Base-by-base conservation (phyloP, 2,329 filamentous ascomycete genomes). In the Emmonsiellopsis sp. region DNA sequence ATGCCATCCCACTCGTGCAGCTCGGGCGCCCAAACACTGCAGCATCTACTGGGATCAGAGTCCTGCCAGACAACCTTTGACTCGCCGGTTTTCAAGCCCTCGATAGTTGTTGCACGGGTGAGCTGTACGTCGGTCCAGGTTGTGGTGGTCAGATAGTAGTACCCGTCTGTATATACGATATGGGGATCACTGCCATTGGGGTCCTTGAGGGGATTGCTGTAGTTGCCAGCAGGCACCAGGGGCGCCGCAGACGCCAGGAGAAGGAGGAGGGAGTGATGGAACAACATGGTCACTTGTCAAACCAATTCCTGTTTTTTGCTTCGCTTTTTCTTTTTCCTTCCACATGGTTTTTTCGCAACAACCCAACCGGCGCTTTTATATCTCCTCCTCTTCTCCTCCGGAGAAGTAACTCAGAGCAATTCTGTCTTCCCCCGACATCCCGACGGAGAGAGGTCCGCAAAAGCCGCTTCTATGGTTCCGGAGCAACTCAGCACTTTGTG, bases 1-100 rank as follows among this genome's bases (percentile, higher is more conserved):
- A 44, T 44, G 42, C 42, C 42, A 44, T 44, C 13, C 37, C 13
- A 44, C 10, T 44, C 13, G 17, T 44, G 42, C 10, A 27, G 17
- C 17, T 80, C 78, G 0, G 78, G 79, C 0, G 79, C 78, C 79
- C 78, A 82, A 42, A 82, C 73, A 50, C 80, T 79, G 61, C 75
- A 76, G 61, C 74, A 75, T 10, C 77, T 67, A 4, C 65, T 65
- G 1, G 77, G 60, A 14, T 71, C 73, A 2, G 63, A 65, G 54
- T 78, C 75, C 0, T 68, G 71, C 68, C 77, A 82, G 40, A 82
- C 74, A 5, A 60, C 63, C 56, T 77, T 79, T 17, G 71, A 74
- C 33, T 74, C 69, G 0, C 74, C 77, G 0, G 71, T 75, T 66
- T 79, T 79, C n/a, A 83, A 63, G 0, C 78, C 78, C 32, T 74